Base-by-base conservation (phyloP, 108 stramenopile genomes). In the Chaetoceros tenuissimus region DNA sequence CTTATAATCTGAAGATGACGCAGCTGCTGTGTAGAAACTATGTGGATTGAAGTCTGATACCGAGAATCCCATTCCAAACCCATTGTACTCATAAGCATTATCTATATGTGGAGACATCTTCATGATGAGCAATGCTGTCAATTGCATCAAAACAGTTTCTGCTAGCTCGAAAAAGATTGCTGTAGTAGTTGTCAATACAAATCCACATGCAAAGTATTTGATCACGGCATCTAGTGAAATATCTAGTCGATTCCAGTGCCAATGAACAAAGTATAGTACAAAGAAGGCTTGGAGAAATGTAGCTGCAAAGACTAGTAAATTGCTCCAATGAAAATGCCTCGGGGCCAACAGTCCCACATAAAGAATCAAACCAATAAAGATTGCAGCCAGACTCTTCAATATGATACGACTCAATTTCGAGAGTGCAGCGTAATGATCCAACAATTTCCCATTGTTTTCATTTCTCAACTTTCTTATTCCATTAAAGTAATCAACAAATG, bases 181-280 rank as follows among this genome's bases (percentile, higher is more conserved):
- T 71, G 87, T 47, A 2, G 80, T 69, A 2, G 80, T 86, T 31
- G 77, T 75, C 28, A 88, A 49, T 10, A 74, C 63, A 56, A 92
- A 86, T 13, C 90, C 90, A 29, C 60, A 66, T 2, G 82, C 73
- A 72, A 87, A 87, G 66, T 64, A 85, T 55, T 92, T 92, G 59
- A 92, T 74, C 30, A 85, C 58, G 3, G 84, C 84, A 78, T 92
- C 90, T 10, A 85, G 43, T 49, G 77, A 77, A 18, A 92, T 58
- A 57, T 92, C 82, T 31, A 57, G 61, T 31, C 81, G 67, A 31
- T 78, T 67, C 76, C 78, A 73, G 24, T 54, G 59, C 80, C 80
- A 79, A 58, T 84, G 79, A 16, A 82, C 78, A 51, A 69, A 40
- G 25, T 60, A 78, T 40, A 82, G 49, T 2, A 87, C 54, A 17